These are phyloP conservation scores for Nicotiana tabacum DNA, from an alignment of 257 asterid species.

Conservation along the genomic window DNA sequence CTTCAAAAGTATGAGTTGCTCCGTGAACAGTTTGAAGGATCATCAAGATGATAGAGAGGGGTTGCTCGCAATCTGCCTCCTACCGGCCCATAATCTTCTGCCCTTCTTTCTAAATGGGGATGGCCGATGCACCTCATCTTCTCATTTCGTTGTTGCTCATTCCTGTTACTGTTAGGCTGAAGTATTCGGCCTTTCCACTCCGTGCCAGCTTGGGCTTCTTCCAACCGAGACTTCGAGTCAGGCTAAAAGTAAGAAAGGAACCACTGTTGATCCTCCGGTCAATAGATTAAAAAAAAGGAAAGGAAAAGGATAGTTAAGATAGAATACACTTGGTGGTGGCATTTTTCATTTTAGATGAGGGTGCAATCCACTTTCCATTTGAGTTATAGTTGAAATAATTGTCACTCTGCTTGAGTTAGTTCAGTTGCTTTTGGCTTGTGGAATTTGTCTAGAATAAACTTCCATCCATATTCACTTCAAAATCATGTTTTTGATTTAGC, in stretches of 20 bases:
- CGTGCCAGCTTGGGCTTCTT: not conserved
- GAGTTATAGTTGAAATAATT: not conserved
- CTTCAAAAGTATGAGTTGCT: slow-evolving; percentile 72
- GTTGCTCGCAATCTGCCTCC: not conserved
- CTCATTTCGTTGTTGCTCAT: not conserved
- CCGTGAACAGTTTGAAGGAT: slow-evolving; percentile 83
- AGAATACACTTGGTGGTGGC: not conserved
- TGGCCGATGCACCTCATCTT: not conserved
- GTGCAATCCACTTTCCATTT: not conserved
- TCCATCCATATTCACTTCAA: not conserved
- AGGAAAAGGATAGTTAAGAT: not conserved
- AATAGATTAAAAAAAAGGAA: not conserved
- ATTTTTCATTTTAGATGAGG: not conserved
- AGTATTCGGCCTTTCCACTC: not conserved
- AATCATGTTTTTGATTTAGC: not conserved
- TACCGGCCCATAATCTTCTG: not conserved
- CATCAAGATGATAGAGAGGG: slow-evolving; percentile 31
- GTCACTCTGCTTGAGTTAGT: not conserved
- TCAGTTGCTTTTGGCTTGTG: not conserved
- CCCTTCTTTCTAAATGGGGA: not conserved
- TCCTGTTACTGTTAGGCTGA: not conserved
- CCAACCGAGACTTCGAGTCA: not conserved
- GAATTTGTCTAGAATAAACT: not conserved
- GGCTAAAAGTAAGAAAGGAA: not conserved
- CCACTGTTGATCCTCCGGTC: not conserved